These are phyloP conservation scores for Stagonosporopsis cucurbitacearum DNA, from an alignment of 2,329 filamentous ascomycete species.

Conservation along the genomic window DNA sequence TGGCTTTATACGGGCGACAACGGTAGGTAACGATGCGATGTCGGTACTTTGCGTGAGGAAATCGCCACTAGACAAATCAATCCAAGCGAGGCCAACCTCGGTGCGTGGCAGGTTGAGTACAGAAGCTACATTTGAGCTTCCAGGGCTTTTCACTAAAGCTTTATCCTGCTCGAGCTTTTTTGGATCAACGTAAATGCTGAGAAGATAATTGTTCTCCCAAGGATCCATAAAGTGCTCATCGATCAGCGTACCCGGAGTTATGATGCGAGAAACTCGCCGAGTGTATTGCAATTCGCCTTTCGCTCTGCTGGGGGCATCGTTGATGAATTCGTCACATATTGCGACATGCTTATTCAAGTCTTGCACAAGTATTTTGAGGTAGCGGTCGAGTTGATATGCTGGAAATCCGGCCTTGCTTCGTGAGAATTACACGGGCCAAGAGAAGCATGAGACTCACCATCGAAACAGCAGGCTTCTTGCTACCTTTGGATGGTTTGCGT, in stretches of 20 bases:
- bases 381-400: conserved; percentile 89
- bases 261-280: conserved; percentile 81
- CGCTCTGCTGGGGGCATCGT: conserved; percentile 71
- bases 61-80: conserved; percentile 92
- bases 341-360: conserved; percentile 91
- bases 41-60: conserved; percentile 85
- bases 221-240: conserved; percentile 98
- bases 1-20: conserved; percentile 81
- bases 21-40: conserved; percentile 74
- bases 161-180: conserved; percentile 31
- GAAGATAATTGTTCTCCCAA: conserved; percentile 89
- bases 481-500: conserved; percentile 69
- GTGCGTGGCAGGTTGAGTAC: conserved; percentile 49
- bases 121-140: conserved; percentile 38
- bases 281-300: conserved; percentile 85
- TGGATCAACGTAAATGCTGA: conserved; percentile 73
- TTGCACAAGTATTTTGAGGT: conserved; percentile 90
- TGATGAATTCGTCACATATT: conserved; percentile 89
- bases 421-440: conserved; percentile 14
- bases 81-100: conserved; percentile 82
- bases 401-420: conserved; percentile 80
- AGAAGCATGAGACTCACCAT: conserved; percentile 67
- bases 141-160: conserved; percentile 35
- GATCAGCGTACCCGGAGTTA: conserved; percentile 94
- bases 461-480: conserved; percentile 67